These are phyloP conservation scores for Medicago lupulina DNA, from an alignment of 306 rosid species.

Conservation along the genomic window DNA sequence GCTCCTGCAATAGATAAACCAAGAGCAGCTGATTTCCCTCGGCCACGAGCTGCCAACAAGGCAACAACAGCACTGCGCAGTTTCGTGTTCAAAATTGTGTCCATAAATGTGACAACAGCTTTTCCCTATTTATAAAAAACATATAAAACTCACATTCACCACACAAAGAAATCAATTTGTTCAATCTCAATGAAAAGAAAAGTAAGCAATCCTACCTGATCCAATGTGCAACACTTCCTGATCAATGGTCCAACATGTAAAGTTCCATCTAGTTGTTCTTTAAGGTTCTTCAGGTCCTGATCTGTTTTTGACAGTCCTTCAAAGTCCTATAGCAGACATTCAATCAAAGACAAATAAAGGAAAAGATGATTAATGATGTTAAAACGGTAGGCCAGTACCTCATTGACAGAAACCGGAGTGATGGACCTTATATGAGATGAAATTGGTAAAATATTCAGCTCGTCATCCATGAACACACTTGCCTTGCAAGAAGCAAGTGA, in stretches of 20 bases:
- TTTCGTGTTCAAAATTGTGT: conserved; percentile 79
- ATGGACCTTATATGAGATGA: conserved; percentile 87
- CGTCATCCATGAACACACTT: conserved; percentile 87
- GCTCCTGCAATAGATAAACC: conserved; percentile 95
- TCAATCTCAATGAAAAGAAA: not conserved
- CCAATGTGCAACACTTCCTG: conserved; percentile 80
- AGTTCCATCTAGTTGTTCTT: conserved; percentile 70
- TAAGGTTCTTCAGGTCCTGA: conserved; percentile 71
- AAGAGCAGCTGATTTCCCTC: conserved; percentile 96
- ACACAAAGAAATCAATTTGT: conserved; percentile 11
- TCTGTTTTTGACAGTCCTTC: conserved; percentile 78
- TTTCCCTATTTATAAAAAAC: conserved; percentile 65
- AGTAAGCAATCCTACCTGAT: conserved; percentile 65
- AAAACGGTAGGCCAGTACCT: conserved; percentile 58
- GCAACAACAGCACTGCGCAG: conserved; percentile 70
- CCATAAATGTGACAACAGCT: conserved; percentile 81
- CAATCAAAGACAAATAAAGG: conserved; percentile 27
- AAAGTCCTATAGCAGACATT: conserved; percentile 59
- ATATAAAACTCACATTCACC: conserved; percentile 22
- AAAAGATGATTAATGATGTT: conserved; percentile 9
- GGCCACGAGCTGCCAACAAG: conserved; percentile 91
- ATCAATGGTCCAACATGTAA: conserved; percentile 86
- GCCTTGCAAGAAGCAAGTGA: conserved; percentile 89
- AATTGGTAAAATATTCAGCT: conserved; percentile 78
- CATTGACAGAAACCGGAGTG: conserved; percentile 61